A percentile compares a stretch with the other conserved stretches of the same genome.
Conservation (phyloP, 139 green algal genomes). For the Ettlia oleoabundans region DNA sequence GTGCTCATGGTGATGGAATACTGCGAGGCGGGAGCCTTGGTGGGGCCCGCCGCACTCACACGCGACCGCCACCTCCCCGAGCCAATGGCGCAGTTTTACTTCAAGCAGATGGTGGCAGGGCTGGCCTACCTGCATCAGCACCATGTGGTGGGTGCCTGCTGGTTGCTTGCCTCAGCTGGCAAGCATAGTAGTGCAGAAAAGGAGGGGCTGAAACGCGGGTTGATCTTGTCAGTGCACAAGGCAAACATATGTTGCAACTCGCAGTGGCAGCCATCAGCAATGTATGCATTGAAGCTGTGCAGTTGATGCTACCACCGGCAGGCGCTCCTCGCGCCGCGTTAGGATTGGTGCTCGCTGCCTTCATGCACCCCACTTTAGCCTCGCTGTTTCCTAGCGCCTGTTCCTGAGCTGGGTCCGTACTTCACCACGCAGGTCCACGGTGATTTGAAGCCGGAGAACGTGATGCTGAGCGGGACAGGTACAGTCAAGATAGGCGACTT, state of each 20-base stretch:
- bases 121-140: conserved; percentile 84
- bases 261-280: no score
- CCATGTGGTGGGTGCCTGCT: conserved; percentile 49
- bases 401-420: no score
- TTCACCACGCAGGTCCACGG: conserved; percentile 77
- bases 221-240: no score
- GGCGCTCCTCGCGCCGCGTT: no score
- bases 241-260: no score
- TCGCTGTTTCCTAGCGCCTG: no score
- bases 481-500: conserved; percentile 93
- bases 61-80: conserved; percentile 64
- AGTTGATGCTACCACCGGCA: no score
- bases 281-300: no score
- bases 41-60: conserved; percentile 50
- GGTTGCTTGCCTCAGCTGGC: not conserved
- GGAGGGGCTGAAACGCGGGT: no score
- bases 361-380: no score
- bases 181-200: no score
- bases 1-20: conserved; percentile 93
- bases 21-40: conserved; percentile 73
- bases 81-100: conserved; percentile 60
- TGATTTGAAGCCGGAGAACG: conserved; percentile 93
- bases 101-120: conserved; percentile 49
- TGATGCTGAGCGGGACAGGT: conserved; percentile 71
- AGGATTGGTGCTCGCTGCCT: no score